phyloP scores from a whole-genome alignment of 1,284 basidiomycete species.

The Boletus albobrunnescens region DNA sequence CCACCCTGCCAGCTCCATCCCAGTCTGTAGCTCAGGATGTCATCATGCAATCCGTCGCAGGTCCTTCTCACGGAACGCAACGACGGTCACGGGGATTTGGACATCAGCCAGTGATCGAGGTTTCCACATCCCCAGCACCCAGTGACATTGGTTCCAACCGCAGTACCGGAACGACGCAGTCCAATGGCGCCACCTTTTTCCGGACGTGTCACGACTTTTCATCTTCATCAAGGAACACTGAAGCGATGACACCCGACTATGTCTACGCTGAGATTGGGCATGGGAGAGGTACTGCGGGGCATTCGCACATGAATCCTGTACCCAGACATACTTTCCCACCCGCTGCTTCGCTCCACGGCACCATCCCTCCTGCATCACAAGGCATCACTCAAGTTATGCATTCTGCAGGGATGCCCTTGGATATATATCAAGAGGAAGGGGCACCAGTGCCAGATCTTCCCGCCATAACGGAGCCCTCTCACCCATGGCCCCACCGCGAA shows the following conservation, averaged over 20 bases:
- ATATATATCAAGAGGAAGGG: conserved; percentile 20
- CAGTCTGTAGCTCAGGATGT: conserved; percentile 15
- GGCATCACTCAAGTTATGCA: conserved; percentile 38
- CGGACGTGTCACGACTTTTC: conserved; percentile 51
- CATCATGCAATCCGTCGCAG: conserved; percentile 14
- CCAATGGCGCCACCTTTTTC: conserved; percentile 58
- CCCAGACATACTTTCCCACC: conserved; percentile 24
- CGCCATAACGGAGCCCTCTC: conserved; percentile 11
- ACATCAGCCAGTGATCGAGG: conserved; percentile 60
- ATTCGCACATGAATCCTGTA: conserved; percentile 13
- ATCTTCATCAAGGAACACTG: conserved; percentile 44
- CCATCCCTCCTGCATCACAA: conserved; percentile 23
- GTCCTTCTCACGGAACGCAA: conserved; percentile 25
- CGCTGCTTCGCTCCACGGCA: conserved; percentile 16
- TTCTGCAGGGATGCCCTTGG: conserved; percentile 30
- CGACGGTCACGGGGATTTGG: conserved; percentile 43
- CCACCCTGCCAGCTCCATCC: conserved; percentile 4
- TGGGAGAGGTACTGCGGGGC: conserved; percentile 49
- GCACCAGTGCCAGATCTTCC: conserved; percentile 8
- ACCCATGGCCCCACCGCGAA: conserved; percentile 29
- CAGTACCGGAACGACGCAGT: conserved; percentile 50
- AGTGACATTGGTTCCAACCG: conserved; percentile 55
- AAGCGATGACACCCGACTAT: conserved; percentile 66
- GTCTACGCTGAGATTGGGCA: conserved; percentile 75
- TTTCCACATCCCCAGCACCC: conserved; percentile 53